Percentiles rank a stretch among this genome's conserved stretches.
These are phyloP conservation scores for Taphrina flavorubra DNA, from an alignment of 1,139 yeast genomes.

Conservation along the genomic window DNA sequence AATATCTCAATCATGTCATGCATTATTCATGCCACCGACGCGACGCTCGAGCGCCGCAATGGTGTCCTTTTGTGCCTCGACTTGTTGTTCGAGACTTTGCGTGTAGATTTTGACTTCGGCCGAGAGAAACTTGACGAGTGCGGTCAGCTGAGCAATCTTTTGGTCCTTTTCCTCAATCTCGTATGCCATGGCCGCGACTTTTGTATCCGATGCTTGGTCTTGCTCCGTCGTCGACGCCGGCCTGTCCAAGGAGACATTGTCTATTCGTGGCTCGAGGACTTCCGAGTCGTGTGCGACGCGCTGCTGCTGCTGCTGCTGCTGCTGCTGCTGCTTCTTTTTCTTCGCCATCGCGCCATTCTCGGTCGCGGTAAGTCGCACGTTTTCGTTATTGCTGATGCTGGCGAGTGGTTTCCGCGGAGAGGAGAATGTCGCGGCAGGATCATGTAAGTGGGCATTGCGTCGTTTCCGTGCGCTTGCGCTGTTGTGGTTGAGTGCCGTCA, in stretches of 20 bases:
- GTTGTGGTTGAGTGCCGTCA: neutral
- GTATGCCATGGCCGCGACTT: neutral
- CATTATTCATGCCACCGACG: neutral
- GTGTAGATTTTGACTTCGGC: slow-evolving; percentile 34
- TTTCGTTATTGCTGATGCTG: slow-evolving; percentile 7
- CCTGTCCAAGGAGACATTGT: neutral
- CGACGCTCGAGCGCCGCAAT: slow-evolving; percentile 7
- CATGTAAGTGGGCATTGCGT: neutral
- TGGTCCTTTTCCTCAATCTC: slow-evolving; percentile 18
- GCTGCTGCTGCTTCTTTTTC: neutral
- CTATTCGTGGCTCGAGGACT: neutral
- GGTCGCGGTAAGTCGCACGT: slow-evolving; percentile 17
- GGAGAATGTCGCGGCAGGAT: neutral
- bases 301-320: neutral
- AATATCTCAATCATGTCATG: neutral
- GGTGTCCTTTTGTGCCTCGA: slow-evolving; percentile 5
- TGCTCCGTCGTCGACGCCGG: neutral
- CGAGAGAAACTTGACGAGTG: slow-evolving; percentile 22
- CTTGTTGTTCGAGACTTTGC: slow-evolving; percentile 28
- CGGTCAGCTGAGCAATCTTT: slow-evolving; percentile 16
- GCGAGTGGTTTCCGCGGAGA: slow-evolving; percentile 32
- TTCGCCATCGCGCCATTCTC: neutral
- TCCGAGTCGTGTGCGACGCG: neutral
- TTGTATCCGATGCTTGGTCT: neutral
- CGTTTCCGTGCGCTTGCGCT: slow-evolving; percentile 8